A percentile compares a stretch with the other conserved stretches of the same genome.
Conservation (phyloP, 768 basidiomycete species). For the Trametes cubensis region DNA sequence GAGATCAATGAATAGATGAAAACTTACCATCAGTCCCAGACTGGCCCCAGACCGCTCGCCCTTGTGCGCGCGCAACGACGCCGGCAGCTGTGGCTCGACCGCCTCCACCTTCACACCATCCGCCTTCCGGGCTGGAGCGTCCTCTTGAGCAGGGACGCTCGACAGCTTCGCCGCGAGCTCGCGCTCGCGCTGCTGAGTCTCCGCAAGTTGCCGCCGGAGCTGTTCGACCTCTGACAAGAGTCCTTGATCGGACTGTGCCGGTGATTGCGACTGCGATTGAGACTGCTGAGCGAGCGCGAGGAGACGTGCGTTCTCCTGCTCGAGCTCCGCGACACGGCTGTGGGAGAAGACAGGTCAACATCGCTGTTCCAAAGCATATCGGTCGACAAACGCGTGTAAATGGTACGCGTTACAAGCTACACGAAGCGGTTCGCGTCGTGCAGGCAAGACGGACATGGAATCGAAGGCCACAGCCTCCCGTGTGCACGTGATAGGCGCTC, state of each 20-base stretch:
- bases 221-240: conserved; percentile 65
- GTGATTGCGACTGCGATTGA: conserved; percentile 22
- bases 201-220: conserved; percentile 65
- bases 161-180: conserved; percentile 66
- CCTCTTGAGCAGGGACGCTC: conserved; percentile 35
- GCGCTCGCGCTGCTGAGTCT: conserved; percentile 66
- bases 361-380: too few relatives aligned
- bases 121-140: conserved; percentile 30
- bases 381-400: neutral
- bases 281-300: conserved; percentile 55
- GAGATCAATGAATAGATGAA: neutral
- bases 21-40: conserved; percentile 70
- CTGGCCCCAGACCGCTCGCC: conserved; percentile 65
- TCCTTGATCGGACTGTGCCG: conserved; percentile 36
- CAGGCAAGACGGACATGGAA: neutral
- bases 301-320: conserved; percentile 81
- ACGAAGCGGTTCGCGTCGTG: neutral
- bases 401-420: neutral
- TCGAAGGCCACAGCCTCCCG: conserved; percentile 10
- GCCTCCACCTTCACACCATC: conserved; percentile 58
- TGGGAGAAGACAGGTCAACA: conserved; percentile 4
- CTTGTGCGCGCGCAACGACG: conserved; percentile 43
- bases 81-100: conserved; percentile 52
- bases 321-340: conserved; percentile 83
- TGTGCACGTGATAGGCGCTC: neutral